These are phyloP conservation scores for Psidium friedrichsthalianum DNA, from an alignment of 345 rosid species.

Conservation along the genomic window DNA sequence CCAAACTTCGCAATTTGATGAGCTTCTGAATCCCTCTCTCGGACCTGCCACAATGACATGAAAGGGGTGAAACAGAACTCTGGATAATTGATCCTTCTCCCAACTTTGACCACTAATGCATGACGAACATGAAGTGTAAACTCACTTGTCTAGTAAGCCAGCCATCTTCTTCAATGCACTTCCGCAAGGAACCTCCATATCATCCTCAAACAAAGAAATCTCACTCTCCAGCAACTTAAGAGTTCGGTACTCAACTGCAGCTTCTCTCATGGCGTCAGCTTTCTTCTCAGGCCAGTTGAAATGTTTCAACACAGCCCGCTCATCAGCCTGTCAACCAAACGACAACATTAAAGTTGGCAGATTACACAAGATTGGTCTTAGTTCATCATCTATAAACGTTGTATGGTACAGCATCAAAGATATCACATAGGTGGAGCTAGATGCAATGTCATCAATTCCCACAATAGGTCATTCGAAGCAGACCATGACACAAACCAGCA, in stretches of 20 bases:
- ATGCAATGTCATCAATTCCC: not conserved
- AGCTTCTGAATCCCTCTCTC: constrained; percentile 61
- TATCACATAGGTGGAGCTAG: not conserved
- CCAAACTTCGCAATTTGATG: constrained; percentile 44
- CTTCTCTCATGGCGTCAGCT: constrained; percentile 86
- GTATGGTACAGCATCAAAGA: not conserved
- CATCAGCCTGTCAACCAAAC: constrained; percentile 51
- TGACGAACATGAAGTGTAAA: not conserved
- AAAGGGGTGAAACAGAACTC: constrained; percentile 1
- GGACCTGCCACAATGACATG: constrained; percentile 28
- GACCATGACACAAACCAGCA: not conserved
- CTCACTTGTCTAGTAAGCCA: constrained; percentile 68
- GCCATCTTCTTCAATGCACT: constrained; percentile 77
- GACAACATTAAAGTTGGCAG: not conserved
- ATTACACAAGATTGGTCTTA: not conserved
- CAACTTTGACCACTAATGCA: not conserved
- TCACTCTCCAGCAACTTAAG: constrained; percentile 59
- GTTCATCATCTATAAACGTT: not conserved
- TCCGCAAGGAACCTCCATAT: constrained; percentile 34
- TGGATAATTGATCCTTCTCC: not conserved
- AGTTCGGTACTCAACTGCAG: constrained; percentile 74
- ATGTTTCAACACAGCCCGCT: constrained; percentile 84
- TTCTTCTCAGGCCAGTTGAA: constrained; percentile 92
- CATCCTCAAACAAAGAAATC: constrained; percentile 49
- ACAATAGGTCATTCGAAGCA: not conserved